Base-by-base conservation (phyloP, 2,329 filamentous ascomycete genomes). In the Capronia epimyces region DNA sequence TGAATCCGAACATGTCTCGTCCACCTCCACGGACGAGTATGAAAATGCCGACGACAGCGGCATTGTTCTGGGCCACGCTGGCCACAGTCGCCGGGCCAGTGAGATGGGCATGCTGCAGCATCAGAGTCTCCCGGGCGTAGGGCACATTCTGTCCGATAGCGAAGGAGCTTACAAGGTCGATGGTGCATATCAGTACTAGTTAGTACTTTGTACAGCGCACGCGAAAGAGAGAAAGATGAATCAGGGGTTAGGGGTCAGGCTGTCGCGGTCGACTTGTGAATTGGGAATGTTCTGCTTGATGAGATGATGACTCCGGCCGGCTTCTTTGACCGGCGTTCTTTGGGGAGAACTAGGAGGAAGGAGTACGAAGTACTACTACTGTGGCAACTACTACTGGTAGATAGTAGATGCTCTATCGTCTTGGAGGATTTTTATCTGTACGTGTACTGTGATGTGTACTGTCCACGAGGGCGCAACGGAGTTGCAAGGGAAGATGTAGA, bases 11-110 rank as follows among this genome's bases (percentile, higher is more conserved):
- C 47, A 42, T 22, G 42, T 43, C n/a, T 40, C 24, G 34, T 45
- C 42, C n/a, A n/a, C n/a, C 29, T 51, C 43, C 29, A 37, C 15
- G 3, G 21, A 50, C 15, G 31, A 52, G 20, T 48, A 56, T 42
- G 52, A 52, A 52, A 55, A 65, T 18, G 47, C 52, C 2, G 58
- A 62, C 15, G 60, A 62, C 34, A 62, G 60, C 53, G 60, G 59
- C 5, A 55, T 61, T 34, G 55, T 50, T 27, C 40, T 59, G 10
- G 48, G 54, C 2, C 37, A 43, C 12, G 29, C 25, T 12, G 49
- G 46, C 8, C 57, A 56, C 34, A 57, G 57, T 47, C 57, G 54
- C 22, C 54, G 57, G 13, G 40, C 52, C 24, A 57, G 54, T 20
- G 51, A 57, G 21, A 49, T 57, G 2, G 48, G 41, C 18, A 29